Evolutionary conservation across 129 eudicot genomes (phyloP), one percentile per base, ranked within the genome.

Genomic region (Centella asiatica): DNA sequence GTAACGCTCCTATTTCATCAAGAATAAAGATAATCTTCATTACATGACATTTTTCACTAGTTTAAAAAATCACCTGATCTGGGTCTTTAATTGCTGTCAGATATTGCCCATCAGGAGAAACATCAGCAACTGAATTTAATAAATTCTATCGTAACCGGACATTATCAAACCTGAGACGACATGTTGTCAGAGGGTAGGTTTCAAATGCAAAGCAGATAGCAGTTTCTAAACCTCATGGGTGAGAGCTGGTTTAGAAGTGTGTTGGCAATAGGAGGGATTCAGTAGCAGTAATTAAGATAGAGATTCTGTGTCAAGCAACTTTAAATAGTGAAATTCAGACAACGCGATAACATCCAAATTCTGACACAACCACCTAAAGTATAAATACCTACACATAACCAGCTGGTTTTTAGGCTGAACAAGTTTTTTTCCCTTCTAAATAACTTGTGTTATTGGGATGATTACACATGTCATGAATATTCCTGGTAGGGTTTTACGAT

Each of bases 121-220:
- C 97, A 71, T 90, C 97, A 29, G 97, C 97, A 25, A 90, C 97
- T 13, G 97, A 86, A 66, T 90, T 86, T 76, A 87, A 75, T 69
- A 92, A 69, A 65, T 92, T 87, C 64, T 84, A 95, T 66, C 99
- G 99, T 56, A 92, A 78, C 33, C 95, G 76, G 26, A 92, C 77
- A 80, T 82, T 76, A 55, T 87, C 88, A 68, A 92, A 92, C 97
- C 97, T 89, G 74, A 32, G 62, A 71, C 26, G 18, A 65, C 19
- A 40, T 17, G 70, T 31, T 31, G 65, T 2, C 20, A 50, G n/a
- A 11, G 25, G 7, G 25, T 6, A 68, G 14, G 36, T 9, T 47
- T 62, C 54, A 44, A 6, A 33, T 4, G 34, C 20, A 57, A 13
- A 20, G 24, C 25, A 42, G 42, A 44, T 18, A 37, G n/a, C n/a